Evolutionary conservation across 2,329 filamentous ascomycete genomes (phyloP), one percentile per base, ranked within the genome.

Genomic region (Aspergillus eucalypticola): DNA sequence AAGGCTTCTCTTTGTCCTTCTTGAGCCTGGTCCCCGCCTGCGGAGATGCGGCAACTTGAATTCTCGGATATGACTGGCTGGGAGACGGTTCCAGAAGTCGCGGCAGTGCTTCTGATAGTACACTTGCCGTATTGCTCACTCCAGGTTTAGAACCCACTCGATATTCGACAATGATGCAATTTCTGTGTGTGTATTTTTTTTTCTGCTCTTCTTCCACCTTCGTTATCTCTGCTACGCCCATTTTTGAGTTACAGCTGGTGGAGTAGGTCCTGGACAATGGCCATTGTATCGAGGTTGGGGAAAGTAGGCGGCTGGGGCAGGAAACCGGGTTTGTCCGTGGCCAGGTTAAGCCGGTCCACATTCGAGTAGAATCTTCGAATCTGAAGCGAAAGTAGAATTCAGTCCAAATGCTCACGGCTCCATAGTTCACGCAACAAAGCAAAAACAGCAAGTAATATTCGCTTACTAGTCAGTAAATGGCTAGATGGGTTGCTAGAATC

Each of bases 221-320:
- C 25, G 23, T 25, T 49, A 29, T 49, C 19, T n/a, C 15, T 13
- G 2, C 13, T 5, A 25, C 46, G 11, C 46, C 25, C 25, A 32
- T 32, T 29, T 49, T 49, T 49, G 46, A 56, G 55, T 48, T 50
- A 48, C 32, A 27, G 6, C 3, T 25, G 58, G 62, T 65, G 63
- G 63, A 65, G 57, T 49, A 29, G n/a, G 51, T 61, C 51, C 21
- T 42, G 15, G 52, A 55, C 46, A 54, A 48, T 38, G 51, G 27
- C 5, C 15, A 29, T 39, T 49, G 44, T 25, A 29, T 42, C 50
- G 50, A 46, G 35, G 25, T 38, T 13, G 29, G 25, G 15, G 27
- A 49, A n/a, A 15, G 46, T 17, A 17, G 46, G 41, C 21, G 41
- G 41, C 17, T 17, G 41, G 23, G 7, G 46, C 15, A 13, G 41